phyloP scores from a whole-genome alignment of 768 basidiomycete species.

The Podaxis sp. region DNA sequence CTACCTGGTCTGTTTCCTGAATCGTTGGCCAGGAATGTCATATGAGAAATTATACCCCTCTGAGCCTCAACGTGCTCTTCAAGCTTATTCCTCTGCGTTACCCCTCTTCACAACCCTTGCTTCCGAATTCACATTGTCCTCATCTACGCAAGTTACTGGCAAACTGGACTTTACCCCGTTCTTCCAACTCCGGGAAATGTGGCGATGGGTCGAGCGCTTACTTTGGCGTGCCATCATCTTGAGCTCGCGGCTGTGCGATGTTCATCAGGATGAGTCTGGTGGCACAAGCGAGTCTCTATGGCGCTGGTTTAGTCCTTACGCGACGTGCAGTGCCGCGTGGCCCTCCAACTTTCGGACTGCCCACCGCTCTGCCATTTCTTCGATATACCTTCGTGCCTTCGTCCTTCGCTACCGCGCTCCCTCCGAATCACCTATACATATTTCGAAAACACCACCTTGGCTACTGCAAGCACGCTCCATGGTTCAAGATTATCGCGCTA shows the following conservation, averaged over 20 bases:
- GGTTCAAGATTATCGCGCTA: slow-evolving; percentile 68
- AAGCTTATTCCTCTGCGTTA: slow-evolving; percentile 52
- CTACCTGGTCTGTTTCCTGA: slow-evolving; percentile 2
- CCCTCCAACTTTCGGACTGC: slow-evolving; percentile 74
- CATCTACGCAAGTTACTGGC: slow-evolving; percentile 28
- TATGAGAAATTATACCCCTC: slow-evolving; percentile 58
- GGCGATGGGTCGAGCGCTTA: slow-evolving; percentile 81
- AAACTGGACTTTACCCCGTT: slow-evolving; percentile 57
- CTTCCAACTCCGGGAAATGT: slow-evolving; percentile 73
- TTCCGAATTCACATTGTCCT: slow-evolving; percentile 42
- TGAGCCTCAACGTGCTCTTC: slow-evolving; percentile 51
- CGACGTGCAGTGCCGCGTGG: slow-evolving; percentile 66
- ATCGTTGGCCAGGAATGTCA: slow-evolving; percentile 62
- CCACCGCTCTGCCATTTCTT: slow-evolving; percentile 69
- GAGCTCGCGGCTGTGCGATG: slow-evolving; percentile 46
- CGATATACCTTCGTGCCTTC: slow-evolving; percentile 74
- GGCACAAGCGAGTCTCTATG: slow-evolving; percentile 44
- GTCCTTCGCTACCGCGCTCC: slow-evolving; percentile 43
- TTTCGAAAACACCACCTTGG: slow-evolving; percentile 51
- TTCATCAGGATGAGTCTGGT: slow-evolving; percentile 31
- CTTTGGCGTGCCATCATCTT: slow-evolving; percentile 80
- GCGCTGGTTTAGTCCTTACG: slow-evolving; percentile 63
- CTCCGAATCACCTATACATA: slow-evolving; percentile 15
- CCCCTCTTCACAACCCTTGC: slow-evolving; percentile 53
- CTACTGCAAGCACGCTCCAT: slow-evolving; percentile 61